Evolutionary conservation across 2,329 filamentous ascomycete genomes (phyloP).

Genomic region (Trichoderma asperellum): DNA sequence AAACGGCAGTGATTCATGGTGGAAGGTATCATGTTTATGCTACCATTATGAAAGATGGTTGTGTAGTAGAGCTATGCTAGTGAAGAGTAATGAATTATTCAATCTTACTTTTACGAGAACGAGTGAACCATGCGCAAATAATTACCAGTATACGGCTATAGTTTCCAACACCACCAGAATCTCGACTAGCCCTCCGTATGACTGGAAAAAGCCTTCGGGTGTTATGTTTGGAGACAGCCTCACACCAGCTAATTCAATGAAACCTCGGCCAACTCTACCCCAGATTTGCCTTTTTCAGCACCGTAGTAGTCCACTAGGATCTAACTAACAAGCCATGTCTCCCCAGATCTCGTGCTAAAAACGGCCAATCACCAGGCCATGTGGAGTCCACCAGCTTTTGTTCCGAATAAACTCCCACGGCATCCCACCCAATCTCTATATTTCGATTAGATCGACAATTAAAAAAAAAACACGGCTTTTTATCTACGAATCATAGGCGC

Average conservation of each 20-base stretch:
- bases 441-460: background rate
- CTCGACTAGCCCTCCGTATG: background rate
- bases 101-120: background rate
- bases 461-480: background rate
- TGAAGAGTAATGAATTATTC: background rate
- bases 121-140: background rate
- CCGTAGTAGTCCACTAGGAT: background rate
- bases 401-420: constrained; percentile 23
- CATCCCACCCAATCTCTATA: background rate
- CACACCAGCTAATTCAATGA: background rate
- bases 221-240: background rate
- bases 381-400: background rate
- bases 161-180: background rate
- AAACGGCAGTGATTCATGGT: background rate
- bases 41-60: background rate
- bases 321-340: background rate
- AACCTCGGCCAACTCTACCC: constrained; percentile 7
- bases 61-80: background rate
- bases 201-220: background rate
- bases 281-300: constrained; percentile 12
- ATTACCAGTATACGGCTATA: background rate
- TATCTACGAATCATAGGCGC: background rate
- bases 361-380: background rate
- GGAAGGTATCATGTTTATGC: background rate
- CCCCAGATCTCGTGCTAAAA: background rate